Base-by-base conservation (phyloP, 2,329 filamentous ascomycete species). In the Lecanicillium sp. region DNA sequence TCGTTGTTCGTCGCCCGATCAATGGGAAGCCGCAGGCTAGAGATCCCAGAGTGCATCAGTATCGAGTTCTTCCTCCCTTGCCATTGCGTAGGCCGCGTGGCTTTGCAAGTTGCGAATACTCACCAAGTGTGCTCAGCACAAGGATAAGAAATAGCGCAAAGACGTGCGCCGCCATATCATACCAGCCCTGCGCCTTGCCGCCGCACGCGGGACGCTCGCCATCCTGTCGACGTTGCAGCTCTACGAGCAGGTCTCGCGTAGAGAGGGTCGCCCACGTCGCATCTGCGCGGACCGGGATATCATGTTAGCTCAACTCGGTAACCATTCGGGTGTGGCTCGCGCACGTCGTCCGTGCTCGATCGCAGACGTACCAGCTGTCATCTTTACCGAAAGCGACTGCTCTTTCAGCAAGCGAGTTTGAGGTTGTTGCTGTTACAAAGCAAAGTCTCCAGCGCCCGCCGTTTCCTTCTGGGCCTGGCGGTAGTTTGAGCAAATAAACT, bases 121-220 rank as follows among this genome's bases (percentile, higher is more conserved):
- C 64, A 79, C 74, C 66, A 18, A 75, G 49, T 2, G 72, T 77
- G 60, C 77, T 81, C 40, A 85, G 56, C 0, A 61, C 53, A 37
- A 86, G 63, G 40, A 86, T 84, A 29, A 86, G 61, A 42, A 84
- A 65, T 41, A 87, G 59, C 31, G 82, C 82, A 51, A 79, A 74
- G 36, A 86, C 72, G 55, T 87, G 82, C 30, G 80, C 63, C 2
- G 72, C 64, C 1, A 77, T 82, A 47, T 86, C 79, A 59, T 87
- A 87, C 46, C 61, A 59, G 17, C 72, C 74, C 41, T 60, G 59
- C 37, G 69, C 61, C 35, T 65, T 65, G 4, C 69, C 71, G 27
- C 75, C 75, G 48, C 75, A 79, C 22, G 60, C 54, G 5, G 74
- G 74, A 42, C 64, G 66, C 27, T 64, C 51, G 22, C 54, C 60